Percentiles rank a stretch among this genome's conserved stretches.
These are phyloP conservation scores for Ascochyta lentis DNA, from an alignment of 2,329 filamentous ascomycete genomes.

Conservation along the genomic window DNA sequence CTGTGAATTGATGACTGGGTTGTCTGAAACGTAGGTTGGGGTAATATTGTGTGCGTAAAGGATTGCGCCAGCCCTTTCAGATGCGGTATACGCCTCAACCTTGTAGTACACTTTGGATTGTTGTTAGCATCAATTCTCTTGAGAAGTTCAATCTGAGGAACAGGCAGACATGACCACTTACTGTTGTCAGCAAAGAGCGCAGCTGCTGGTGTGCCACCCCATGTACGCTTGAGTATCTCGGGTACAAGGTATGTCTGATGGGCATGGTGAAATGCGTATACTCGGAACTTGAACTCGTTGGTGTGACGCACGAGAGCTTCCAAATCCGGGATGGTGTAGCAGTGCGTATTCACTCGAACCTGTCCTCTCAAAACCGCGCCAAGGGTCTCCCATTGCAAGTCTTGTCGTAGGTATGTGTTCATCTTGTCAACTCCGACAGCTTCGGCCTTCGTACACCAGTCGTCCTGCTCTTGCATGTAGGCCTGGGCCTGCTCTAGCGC, in stretches of 20 bases:
- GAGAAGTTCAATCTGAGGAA: too few relatives aligned
- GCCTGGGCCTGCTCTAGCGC: slow-evolving; percentile 69
- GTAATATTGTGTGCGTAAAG: slow-evolving; percentile 70
- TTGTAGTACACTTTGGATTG: slow-evolving; percentile 66
- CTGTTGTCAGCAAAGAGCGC: slow-evolving; percentile 74
- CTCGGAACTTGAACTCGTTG: slow-evolving; percentile 72
- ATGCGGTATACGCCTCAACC: slow-evolving; percentile 68
- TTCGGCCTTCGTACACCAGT: slow-evolving; percentile 62
- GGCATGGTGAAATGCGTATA: slow-evolving; percentile 74
- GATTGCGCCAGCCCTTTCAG: slow-evolving; percentile 70
- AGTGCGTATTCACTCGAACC: slow-evolving; percentile 73
- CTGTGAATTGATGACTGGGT: slow-evolving; percentile 73
- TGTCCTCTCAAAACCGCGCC: slow-evolving; percentile 70
- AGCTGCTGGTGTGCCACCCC: slow-evolving; percentile 49
- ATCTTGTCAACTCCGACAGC: slow-evolving; percentile 46
- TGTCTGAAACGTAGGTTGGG: slow-evolving; percentile 60
- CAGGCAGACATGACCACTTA: too few relatives aligned
- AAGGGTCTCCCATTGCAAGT: slow-evolving; percentile 69
- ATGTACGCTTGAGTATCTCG: slow-evolving; percentile 58
- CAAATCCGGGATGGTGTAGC: slow-evolving; percentile 72
- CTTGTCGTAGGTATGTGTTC: slow-evolving; percentile 65
- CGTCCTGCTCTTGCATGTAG: slow-evolving; percentile 67
- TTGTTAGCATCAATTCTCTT: too few relatives aligned
- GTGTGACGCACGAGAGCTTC: slow-evolving; percentile 74
- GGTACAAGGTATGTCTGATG: slow-evolving; percentile 71